Base-by-base conservation (phyloP, 805 yeast species). In the Candida easanensis region DNA sequence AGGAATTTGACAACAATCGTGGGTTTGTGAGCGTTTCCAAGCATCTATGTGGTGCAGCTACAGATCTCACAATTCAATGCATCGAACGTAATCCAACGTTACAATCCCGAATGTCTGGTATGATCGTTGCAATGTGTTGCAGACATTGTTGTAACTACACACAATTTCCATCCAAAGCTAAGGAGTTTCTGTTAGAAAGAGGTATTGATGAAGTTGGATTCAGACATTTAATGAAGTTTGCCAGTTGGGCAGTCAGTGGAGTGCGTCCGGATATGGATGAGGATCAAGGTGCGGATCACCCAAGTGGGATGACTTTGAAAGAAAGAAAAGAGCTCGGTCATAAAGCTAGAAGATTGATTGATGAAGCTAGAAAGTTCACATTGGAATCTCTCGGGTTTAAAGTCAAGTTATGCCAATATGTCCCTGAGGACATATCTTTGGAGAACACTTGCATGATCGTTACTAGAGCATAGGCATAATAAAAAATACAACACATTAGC, bases 21-120 rank as follows among this genome's bases (percentile, higher is more conserved):
- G 40, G 45, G 3, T 58, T 71, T 31, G 82, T 84, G 8, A 88
- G 82, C 1, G 77, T 89, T 3, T 88, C 96, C 4, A 89, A 89
- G 61, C 97, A 89, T 65, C 65, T 90, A 27, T 89, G 97, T 64
- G 97, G 97, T 5, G 95, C 85, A 3, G 97, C 97, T 1, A 90
- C 97, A 0, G 97, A 89, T 60, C 66, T 89, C 38, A 84, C 97
- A 0, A 62, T 90, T 20, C 71, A 79, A 51, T 83, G 88, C 63
- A 60, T 88, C 3, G 47, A 71, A 36, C 74, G 75, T 33, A 62
- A 63, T 45, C 58, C 70, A 0, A 51, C 60, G 11, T 46, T 70
- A 2, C 36, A 49, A 18, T 35, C 30, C 17, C 33, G 46, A 42
- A 66, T 79, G 37, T 61, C 63, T 3, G 95, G 93, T 0, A 63